Evolutionary conservation across 75 land plant genomes (phyloP), one percentile per base, ranked within the genome.

Genomic region (Pseudotsuga menziesii): DNA sequence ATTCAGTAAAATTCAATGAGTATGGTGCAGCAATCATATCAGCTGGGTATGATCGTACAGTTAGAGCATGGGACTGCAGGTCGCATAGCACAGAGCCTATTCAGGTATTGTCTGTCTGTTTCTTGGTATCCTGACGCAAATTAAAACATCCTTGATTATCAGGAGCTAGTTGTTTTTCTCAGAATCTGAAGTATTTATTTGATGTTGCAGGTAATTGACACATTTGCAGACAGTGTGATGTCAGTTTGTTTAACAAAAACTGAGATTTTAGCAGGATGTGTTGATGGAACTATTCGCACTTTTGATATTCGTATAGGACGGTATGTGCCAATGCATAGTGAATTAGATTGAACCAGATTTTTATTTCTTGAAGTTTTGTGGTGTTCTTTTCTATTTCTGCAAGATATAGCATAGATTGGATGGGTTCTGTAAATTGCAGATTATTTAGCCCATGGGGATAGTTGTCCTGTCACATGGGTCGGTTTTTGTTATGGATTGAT

Each of bases 231-330:
- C 85, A 97, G 95, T 83, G 99, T 97, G 67, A 92, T 96, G 86
- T 97, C 99, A 74, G 85, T 95, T 52, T 85, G 85, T 58, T 83
- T 97, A 74, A 97, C 98, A 59, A 90, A 87, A 78, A 92, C 85
- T 72, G 99, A 97, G 81, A 92, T 94, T 20, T 83, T 97, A 76
- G 99, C 96, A 76, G 99, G 99, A 67, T 87, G 92, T 85, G 98
- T 97, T 62, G 99, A 97, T 88, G 99, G 99, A 76, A 87, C 99
- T 78, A 87, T 97, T 23, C 90, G 98, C 52, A 97, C 99, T 63
- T 97, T 97, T 91, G 99, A 97, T 78, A 92, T 97, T 75, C 90
- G 98, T 12, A 85, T 82, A 41, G 99, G 99, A 70, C 92, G 99
- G 99, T 96, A 85, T 61, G 80, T 78, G 4, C 44, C 41, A 19